Evolutionary conservation across 208 protist species (phyloP).

Genomic region (Wallacemonas sp.): DNA sequence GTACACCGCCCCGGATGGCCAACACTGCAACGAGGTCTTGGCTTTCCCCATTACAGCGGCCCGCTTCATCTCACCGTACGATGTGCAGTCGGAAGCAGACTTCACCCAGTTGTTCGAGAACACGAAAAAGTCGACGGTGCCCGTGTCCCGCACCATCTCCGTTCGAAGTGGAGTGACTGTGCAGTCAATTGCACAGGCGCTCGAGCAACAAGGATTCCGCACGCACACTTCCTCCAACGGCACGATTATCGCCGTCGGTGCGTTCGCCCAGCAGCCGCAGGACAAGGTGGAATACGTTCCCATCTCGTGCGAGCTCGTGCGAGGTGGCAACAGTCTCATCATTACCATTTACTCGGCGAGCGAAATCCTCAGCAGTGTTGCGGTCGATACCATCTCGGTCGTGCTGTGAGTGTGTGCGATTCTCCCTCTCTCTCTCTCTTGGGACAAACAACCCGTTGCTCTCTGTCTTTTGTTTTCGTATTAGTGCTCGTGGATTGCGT

Average conservation of each 20-base stretch:
- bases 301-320: slow-evolving; percentile 51
- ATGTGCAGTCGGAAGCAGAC: slow-evolving; percentile 37
- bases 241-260: slow-evolving; percentile 49
- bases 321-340: slow-evolving; percentile 28
- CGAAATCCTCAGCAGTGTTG: slow-evolving; percentile 30
- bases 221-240: slow-evolving; percentile 16
- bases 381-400: slow-evolving; percentile 19
- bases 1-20: slow-evolving; percentile 28
- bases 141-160: slow-evolving; percentile 26
- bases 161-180: not conserved
- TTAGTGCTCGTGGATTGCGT: no score
- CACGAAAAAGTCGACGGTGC: slow-evolving; percentile 29
- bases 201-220: slow-evolving; percentile 23
- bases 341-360: slow-evolving; percentile 41
- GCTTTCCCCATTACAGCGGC: slow-evolving; percentile 62
- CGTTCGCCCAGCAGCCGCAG: slow-evolving; percentile 62
- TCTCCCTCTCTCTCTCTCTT: no score
- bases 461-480: not conserved
- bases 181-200: slow-evolving; percentile 6
- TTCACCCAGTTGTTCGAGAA: slow-evolving; percentile 39
- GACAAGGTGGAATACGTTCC: slow-evolving; percentile 61
- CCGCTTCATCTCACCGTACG: slow-evolving; percentile 69
- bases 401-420: not conserved
- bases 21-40: slow-evolving; percentile 34
- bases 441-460: no score